phyloP scores from a whole-genome alignment of 2,329 filamentous ascomycete species.

The Claviceps digitariae region DNA sequence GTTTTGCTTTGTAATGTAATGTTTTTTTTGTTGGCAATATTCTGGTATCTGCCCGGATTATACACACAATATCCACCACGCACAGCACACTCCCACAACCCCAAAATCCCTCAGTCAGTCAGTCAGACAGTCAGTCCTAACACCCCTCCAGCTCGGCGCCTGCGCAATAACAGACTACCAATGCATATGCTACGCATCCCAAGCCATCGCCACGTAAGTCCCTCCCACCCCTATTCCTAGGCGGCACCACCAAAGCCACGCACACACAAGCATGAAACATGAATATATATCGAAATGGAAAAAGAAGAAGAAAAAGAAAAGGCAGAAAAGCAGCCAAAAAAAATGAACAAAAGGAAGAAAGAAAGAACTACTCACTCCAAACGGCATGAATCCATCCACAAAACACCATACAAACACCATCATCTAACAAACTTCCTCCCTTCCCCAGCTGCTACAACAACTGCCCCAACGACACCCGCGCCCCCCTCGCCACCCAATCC shows the following conservation, averaged over 20 bases:
- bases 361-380: conserved; percentile 8
- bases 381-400: too few species aligned
- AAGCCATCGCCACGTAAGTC: conserved; percentile 33
- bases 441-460: conserved; percentile 41
- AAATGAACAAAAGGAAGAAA: background rate
- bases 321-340: too few species aligned
- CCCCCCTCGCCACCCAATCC: conserved; percentile 20
- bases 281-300: background rate
- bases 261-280: too few species aligned
- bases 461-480: conserved; percentile 36
- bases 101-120: too few species aligned
- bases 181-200: conserved; percentile 32
- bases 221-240: background rate
- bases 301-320: too few species aligned
- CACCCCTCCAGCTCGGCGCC: conserved; percentile 15
- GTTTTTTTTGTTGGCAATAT: too few species aligned
- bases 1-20: too few species aligned
- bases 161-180: conserved; percentile 30
- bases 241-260: too few species aligned
- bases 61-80: too few species aligned
- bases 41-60: too few species aligned
- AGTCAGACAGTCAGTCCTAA: background rate
- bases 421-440: background rate
- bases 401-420: too few species aligned
- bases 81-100: too few species aligned